Evolutionary conservation across 2,329 filamentous ascomycete species (phyloP), one percentile per base, ranked within the genome.

Genomic region (Sporothrix dimorphospora): DNA sequence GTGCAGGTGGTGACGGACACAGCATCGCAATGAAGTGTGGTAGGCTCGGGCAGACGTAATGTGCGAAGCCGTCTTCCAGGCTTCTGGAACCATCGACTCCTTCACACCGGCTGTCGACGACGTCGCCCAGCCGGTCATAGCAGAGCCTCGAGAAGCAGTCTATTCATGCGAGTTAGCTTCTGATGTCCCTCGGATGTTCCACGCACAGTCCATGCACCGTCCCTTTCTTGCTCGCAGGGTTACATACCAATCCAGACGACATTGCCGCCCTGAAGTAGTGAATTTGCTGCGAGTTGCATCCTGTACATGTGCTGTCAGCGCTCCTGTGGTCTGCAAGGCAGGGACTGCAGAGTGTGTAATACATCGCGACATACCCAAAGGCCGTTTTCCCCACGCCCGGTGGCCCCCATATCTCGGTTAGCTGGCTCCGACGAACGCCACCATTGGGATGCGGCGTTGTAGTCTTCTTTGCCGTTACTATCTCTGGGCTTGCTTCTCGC

Each of bases 401-500:
- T 12, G 94, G 94, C 0, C 95, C 95, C 87, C 93, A 97, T 67
- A 97, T 83, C 81, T 98, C 95, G 3, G 92, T 92, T 55, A 97
- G 86, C 79, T 94, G 92, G 16, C 94, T 93, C 72, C 90, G 88
- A 73, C 87, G 87, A 65, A 97, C 84, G 4, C 94, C 94, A 21
- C 87, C 85, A 70, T 73, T 75, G 11, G 68, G 71, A 1, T 47
- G 21, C 4, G 34, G 40, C 73, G 59, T 30, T 67, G 70, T n/a
- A 5, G 24, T 4, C 27, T 16, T 49, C 5, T 19, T 12, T 49
- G 42, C 7, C 27, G 70, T 14, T 9, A 14, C 12, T 7, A 38
- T 30, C 5, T 19, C 40, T 1, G 40, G 55, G 59, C 24, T 47
- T 19, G 19, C 6, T 19, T 49, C 12, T 30, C 12, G 71, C 12